Base-by-base conservation (phyloP, 225 moss, liverwort and hornwort species). In the Polytrichum formosum region DNA sequence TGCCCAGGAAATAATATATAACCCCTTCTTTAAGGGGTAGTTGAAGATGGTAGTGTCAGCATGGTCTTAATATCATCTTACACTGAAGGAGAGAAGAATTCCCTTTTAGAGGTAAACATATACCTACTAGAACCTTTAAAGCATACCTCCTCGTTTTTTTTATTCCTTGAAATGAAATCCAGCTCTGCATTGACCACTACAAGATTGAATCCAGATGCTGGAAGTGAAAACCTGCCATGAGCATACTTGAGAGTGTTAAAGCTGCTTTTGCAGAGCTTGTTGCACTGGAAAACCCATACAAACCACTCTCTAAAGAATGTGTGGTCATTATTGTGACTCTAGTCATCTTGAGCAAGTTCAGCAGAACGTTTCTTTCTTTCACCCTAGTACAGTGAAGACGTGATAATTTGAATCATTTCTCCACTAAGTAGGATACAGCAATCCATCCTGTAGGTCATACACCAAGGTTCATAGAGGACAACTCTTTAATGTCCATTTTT, bases 131-230 rank as follows among this genome's bases (percentile, higher is more conserved):
- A 74, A 64, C 17, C 28, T 18, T 35, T 73, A 63, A 17, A 61
- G 18, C 71, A 68, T 82, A 94, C 92, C 79, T 83, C 87, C 74
- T 93, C 96, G 29, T 77, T 76, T 67, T 82, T 96, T 61, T 85
- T 91, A 63, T 74, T 86, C 77, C 54, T 81, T 29, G 80, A 75
- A 55, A 88, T 7, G 60, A 90, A 93, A 29, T 92, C 89, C 75
- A 97, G 63, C 78, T 96, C 96, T 65, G 81, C 78, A 54, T 81
- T 81, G 33, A 96, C 37, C 67, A 89, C 17, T 65, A 84, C 84
- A 71, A 96, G 56, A 60, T 90, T 82, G 58, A 78, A 88, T 31
- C 79, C 87, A 58, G 73, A 72, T 1, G 80, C 77, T 65, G 87
- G 88, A 53, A 76, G 83, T 29, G 26, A 69, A 81, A 80, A 96